Conservation (phyloP, 2,329 filamentous ascomycete species). For the Fusarium dimerum region DNA sequence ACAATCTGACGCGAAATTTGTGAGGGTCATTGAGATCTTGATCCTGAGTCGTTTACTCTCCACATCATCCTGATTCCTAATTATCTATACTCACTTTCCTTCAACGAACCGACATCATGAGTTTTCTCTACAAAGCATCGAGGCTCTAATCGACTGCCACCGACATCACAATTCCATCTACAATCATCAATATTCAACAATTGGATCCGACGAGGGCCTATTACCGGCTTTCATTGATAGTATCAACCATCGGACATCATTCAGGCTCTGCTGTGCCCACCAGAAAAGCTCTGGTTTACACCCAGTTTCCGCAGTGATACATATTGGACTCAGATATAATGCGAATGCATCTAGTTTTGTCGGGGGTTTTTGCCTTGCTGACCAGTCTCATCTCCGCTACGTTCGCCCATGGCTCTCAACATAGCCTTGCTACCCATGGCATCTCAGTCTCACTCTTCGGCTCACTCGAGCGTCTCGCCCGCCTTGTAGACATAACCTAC, state of each 20-base stretch:
- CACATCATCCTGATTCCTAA: not conserved
- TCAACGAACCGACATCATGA: not conserved
- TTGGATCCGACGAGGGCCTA: no score
- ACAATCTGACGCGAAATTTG: not conserved
- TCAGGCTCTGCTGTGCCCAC: not conserved
- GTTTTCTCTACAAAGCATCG: not conserved
- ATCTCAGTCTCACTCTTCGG: constrained; percentile 59
- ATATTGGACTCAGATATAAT: not conserved
- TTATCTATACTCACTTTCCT: not conserved
- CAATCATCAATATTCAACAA: not conserved
- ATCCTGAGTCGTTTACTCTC: not conserved
- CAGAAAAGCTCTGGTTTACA: not conserved
- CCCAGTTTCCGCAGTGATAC: not conserved
- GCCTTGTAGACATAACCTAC: constrained; percentile 91
- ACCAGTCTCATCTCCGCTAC: constrained; percentile 13
- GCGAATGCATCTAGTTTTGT: not conserved
- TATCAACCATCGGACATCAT: no score
- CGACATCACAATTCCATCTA: not conserved
- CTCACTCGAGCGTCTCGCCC: constrained; percentile 83
- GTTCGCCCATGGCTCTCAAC: constrained; percentile 13
- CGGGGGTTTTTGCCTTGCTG: constrained; percentile 18
- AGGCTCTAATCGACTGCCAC: not conserved
- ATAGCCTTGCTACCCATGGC: constrained; percentile 50
- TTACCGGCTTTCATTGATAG: no score
- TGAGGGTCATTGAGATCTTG: not conserved